Conservation (phyloP, 164 flowering plant species). For the Taxillus chinensis region DNA sequence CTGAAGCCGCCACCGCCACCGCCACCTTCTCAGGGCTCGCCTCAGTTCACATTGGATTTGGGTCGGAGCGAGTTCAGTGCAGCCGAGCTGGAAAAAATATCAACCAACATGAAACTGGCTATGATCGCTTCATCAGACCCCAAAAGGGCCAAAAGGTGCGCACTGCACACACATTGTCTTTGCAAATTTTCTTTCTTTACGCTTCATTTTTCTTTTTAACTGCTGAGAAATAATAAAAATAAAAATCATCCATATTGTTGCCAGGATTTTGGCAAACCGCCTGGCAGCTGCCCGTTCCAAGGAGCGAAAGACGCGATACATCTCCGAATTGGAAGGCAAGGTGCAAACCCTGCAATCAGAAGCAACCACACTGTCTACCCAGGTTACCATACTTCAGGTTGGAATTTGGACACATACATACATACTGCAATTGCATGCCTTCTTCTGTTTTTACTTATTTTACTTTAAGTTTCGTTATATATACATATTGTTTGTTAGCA, state of each 20-base stretch:
- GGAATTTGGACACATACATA: neutral
- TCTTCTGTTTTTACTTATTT: too few species aligned
- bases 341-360: slow-evolving; percentile 11
- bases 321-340: slow-evolving; percentile 13
- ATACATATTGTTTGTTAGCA: too few species aligned
- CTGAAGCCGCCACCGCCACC: neutral
- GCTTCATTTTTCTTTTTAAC: neutral
- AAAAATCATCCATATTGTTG: neutral
- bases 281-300: slow-evolving; percentile 18
- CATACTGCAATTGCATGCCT: too few species aligned
- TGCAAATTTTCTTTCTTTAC: too few species aligned
- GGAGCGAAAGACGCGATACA: slow-evolving; percentile 16
- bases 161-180: neutral
- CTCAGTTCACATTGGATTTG: neutral
- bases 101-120: neutral
- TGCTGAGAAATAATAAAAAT: too few species aligned
- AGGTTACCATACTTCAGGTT: neutral
- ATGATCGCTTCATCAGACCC: neutral
- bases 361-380: neutral
- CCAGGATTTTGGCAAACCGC: slow-evolving; percentile 16
- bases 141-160: slow-evolving; percentile 2
- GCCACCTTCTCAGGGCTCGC: neutral
- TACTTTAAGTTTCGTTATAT: too few species aligned
- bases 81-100: neutral
- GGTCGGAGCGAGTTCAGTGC: slow-evolving; percentile 2